A percentile compares a stretch with the other conserved stretches of the same genome.
Evolutionary conservation across 78 protist species (phyloP).

Genomic region (Acrasis kona): DNA sequence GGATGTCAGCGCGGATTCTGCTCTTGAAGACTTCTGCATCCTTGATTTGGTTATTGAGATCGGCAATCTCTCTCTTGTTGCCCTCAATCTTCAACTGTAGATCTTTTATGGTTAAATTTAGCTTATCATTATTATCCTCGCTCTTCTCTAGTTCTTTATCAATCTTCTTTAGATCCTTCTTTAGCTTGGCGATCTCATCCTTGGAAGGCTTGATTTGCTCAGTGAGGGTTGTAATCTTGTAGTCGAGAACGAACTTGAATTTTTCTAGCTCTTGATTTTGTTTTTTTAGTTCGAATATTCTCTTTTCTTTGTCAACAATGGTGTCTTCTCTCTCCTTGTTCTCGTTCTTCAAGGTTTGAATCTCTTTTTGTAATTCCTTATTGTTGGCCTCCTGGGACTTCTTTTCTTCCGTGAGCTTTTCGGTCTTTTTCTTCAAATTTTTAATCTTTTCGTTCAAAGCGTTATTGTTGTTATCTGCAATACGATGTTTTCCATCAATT

Average conservation of each 20-base stretch:
- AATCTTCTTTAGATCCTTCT: conserved; percentile 47
- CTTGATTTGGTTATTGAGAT: neutral
- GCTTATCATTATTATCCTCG: conserved; percentile 29
- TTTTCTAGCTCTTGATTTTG: conserved; percentile 77
- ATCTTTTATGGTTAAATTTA: conserved; percentile 21
- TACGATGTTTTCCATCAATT: neutral
- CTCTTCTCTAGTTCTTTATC: conserved; percentile 36
- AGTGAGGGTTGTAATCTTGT: conserved; percentile 66
- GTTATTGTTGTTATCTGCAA: conserved; percentile 2
- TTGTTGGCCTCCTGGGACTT: neutral
- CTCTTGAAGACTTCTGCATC: neutral
- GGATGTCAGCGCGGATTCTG: conserved; percentile 22
- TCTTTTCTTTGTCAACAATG: conserved; percentile 64
- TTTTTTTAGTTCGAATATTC: conserved; percentile 71
- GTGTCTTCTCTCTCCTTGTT: conserved; percentile 61
- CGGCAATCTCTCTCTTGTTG: conserved; percentile 11
- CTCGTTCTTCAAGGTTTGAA: conserved; percentile 7
- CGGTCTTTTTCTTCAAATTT: conserved; percentile 27
- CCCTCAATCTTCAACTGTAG: conserved; percentile 12
- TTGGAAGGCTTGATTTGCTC: conserved; percentile 73
- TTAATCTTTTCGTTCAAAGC: neutral
- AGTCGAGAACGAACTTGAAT: conserved; percentile 73
- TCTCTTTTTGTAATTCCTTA: neutral
- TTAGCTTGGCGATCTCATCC: conserved; percentile 24
- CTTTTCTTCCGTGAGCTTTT: too few species aligned